A percentile compares a stretch with the other conserved stretches of the same genome.
Evolutionary conservation across 208 protist species (phyloP).

Genomic region (Crithidia fasciculata): DNA sequence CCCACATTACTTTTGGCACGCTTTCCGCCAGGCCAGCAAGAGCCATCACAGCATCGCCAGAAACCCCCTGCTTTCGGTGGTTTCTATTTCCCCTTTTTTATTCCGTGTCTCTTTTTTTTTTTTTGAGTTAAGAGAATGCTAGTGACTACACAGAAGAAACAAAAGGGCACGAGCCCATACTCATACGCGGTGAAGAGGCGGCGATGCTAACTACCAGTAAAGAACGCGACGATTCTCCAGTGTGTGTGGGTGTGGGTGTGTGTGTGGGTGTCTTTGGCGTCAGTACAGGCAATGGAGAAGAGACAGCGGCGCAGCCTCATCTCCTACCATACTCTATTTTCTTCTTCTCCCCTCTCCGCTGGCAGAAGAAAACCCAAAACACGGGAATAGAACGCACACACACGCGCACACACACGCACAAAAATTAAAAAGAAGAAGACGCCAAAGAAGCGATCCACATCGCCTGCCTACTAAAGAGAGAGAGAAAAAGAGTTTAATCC

Average conservation of each 20-base stretch:
- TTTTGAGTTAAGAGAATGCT: background rate
- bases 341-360: too few species aligned
- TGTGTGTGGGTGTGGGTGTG: too few species aligned
- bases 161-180: background rate
- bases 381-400: background rate
- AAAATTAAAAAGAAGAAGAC: conserved; percentile 3
- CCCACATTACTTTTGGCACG: too few species aligned
- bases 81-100: background rate
- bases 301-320: background rate
- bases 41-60: too few species aligned
- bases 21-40: too few species aligned
- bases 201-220: conserved; percentile 1
- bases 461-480: conserved; percentile 15
- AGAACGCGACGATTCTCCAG: background rate
- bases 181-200: conserved; percentile 21
- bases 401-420: background rate
- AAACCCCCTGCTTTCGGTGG: too few species aligned
- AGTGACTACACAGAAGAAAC: conserved; percentile 12
- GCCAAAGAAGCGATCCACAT: conserved; percentile 7
- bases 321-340: background rate
- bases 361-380: conserved; percentile 15
- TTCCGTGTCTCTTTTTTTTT: background rate
- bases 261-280: background rate
- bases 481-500: background rate
- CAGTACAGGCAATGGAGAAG: conserved; percentile 6